Evolutionary conservation across 352 stramenopile genomes (phyloP), one percentile per base, ranked within the genome.

Genomic region (Phytophthora syringae): DNA sequence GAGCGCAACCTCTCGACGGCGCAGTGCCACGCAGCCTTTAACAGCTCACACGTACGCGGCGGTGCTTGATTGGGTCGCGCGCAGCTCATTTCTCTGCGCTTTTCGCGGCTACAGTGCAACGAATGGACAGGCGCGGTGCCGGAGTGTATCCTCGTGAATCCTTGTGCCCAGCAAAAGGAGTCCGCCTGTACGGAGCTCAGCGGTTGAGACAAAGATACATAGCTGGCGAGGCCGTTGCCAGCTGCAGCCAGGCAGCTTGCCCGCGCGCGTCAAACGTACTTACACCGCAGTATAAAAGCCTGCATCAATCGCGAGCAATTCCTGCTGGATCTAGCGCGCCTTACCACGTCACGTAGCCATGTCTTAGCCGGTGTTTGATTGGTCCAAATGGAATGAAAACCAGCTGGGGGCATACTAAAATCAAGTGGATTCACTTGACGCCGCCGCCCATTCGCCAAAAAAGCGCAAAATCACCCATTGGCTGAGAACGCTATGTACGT

Each of bases 1-100:
- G 49, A 54, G 27, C 13, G 49, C 49, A 60, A 66, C 28, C 16
- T 60, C 49, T 54, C 53, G 22, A 63, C n/a, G 36, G 22, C 20
- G 30, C 54, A 70, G 48, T 47, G 62, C 47, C 47, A 10, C 15
- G 54, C 62, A 69, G 52, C 39, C 52, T 69, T 58, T 37, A 60
- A 51, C 61, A 64, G 45, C 28, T 59, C 54, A 60, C 34, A 21
- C 20, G 39, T 24, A 65, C 62, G 54, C 62, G 62, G 56, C 62
- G 39, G 11, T 11, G 48, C 24, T 50, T 60, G 47, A 70, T 70
- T 70, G 61, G 53, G 24, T 27, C 30, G 36, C 9, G 15, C 32
- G 36, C 20, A 16, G 15, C 16, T 36, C 60, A 32, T 63, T 65
- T 70, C 48, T 70, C 54, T 70, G 53, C 20, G 20, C 28, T 45